Base-by-base conservation (phyloP, 345 rosid species). In the Pugionium dolabratum region DNA sequence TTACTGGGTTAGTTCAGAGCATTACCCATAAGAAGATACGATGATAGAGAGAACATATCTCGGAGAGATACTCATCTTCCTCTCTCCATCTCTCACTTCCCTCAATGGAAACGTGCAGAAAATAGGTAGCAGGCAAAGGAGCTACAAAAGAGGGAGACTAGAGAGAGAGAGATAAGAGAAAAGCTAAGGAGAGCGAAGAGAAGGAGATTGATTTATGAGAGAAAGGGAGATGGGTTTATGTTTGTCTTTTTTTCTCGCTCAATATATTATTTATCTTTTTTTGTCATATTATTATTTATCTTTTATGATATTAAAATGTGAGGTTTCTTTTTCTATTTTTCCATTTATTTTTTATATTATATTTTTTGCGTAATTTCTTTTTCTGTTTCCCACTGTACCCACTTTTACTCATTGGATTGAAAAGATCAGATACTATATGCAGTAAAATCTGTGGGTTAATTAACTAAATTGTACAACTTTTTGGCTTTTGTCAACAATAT, bases 221-320 rank as follows among this genome's bases (percentile, higher is more conserved):
- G 72, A 40, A 67, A 51, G 48, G 34, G 64, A 76, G 75, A 60
- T 59, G 81, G 86, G 74, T 77, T 81, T 79, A 78, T 73, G 80
- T 79, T 79, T 80, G 85, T 78, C 84, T 73, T 83, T 78, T 75
- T 45, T 79, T 78, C 36, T 3, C 48, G 0, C 60, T 3, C 56
- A 51, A 59, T 58, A 3, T 32, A 11, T 47, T 54, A 2, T 33
- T 35, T 59, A 25, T 53, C 18, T 18, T 18, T 18, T 18, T 18
- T 18, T 18, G 18, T 18, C 18, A 18, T 18, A 18, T 18, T 18
- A 18, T 18, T 18, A 18, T 18, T 18, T 18, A 18, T 18, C 18
- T 32, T 28, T 50, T 7, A 1, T 58, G 30, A 58, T 58, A 72
- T 50, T 49, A 56, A 34, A 64, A 56, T 71, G 54, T 18, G 31